Evolutionary conservation across 1,284 basidiomycete species (phyloP).

Genomic region (Cryptococcus sp.): DNA sequence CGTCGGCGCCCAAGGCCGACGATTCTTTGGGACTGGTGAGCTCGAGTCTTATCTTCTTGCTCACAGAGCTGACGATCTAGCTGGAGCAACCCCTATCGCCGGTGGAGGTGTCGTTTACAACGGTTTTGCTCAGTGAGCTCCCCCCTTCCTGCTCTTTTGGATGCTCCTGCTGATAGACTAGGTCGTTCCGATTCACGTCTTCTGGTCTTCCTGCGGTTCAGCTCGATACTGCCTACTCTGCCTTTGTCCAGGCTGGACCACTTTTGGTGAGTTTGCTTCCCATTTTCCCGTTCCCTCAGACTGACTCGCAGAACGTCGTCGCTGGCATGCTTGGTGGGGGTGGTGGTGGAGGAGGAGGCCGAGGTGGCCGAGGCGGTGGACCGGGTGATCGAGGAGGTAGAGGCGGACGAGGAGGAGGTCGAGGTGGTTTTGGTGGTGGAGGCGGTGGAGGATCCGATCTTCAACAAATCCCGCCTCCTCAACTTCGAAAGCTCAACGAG

Average conservation of each 20-base stretch:
- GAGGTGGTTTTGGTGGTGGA: slow-evolving; percentile 9
- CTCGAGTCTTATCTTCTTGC: no score
- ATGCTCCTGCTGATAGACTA: slow-evolving; percentile 4
- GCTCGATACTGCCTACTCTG: slow-evolving; percentile 46
- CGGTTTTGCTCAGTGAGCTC: slow-evolving; percentile 43
- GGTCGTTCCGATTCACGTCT: slow-evolving; percentile 37
- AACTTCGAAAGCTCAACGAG: slow-evolving; percentile 36
- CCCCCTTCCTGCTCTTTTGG: slow-evolving; percentile 5
- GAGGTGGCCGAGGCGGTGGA: slow-evolving; percentile 20
- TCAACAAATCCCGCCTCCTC: slow-evolving; percentile 20
- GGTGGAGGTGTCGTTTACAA: slow-evolving; percentile 39
- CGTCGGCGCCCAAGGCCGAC: slow-evolving; percentile 40
- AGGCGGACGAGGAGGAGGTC: slow-evolving; percentile 21
- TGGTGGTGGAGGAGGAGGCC: slow-evolving; percentile 30
- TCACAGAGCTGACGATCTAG: slow-evolving; percentile 15
- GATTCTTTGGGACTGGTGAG: slow-evolving; percentile 41
- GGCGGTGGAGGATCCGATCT: slow-evolving; percentile 16
- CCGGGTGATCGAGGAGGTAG: slow-evolving; percentile 17
- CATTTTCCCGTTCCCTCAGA: background rate
- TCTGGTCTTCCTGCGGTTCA: slow-evolving; percentile 28
- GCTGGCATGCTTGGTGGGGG: slow-evolving; percentile 32
- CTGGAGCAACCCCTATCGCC: slow-evolving; percentile 27
- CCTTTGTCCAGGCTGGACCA: slow-evolving; percentile 40
- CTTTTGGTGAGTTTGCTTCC: slow-evolving; percentile 26
- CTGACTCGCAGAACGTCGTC: slow-evolving; percentile 25